Base-by-base conservation (phyloP, 164 flowering plant genomes). In the Protea cynaroides region DNA sequence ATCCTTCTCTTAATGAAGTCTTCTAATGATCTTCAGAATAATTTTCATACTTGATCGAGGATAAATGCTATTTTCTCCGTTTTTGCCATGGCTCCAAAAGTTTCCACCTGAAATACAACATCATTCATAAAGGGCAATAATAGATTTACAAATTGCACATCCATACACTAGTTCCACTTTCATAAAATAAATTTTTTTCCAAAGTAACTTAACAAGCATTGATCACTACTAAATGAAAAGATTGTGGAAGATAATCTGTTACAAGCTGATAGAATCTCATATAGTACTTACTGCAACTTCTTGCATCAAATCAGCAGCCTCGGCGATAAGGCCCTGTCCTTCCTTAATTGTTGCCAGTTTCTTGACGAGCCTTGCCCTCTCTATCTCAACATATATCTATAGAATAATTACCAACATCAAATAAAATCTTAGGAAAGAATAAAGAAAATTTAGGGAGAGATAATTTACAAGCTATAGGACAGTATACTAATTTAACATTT, bases 31-130 rank as follows among this genome's bases (percentile, higher is more conserved):
- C 47, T 40, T 15, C 7, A 58, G 61, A 6, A 57, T 18, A 22
- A 59, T 19, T 0, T 14, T 37, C 78, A n/a, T 77, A 84, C 92
- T 76, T 87, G 92, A 65, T 87, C 92, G 67, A 87, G 89, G 65
- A 87, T 87, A 69, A 87, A 87, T 0, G 86, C 87, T 62, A 87
- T 83, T 69, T 87, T 87, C 72, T 87, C 92, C n/a, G 92, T 87
- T 77, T 87, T 87, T 23, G 92, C 92, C 92, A 87, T 87, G 7
- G 87, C 88, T 63, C 92, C 92, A 82, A 87, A 87, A 13, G 92
- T 87, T 73, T 87, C 92, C 59, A 87, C 92, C 92, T 87, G 78
- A 23, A 65, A 65, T 19, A 9, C 51, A 67, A 24, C 38, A 52
- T 17, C 21, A 61, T 75, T 22, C 55, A 24, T 3, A 54, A 13